Evolutionary conservation across 305 asterid species (phyloP).

Genomic region (Fraxinus angustifolia): DNA sequence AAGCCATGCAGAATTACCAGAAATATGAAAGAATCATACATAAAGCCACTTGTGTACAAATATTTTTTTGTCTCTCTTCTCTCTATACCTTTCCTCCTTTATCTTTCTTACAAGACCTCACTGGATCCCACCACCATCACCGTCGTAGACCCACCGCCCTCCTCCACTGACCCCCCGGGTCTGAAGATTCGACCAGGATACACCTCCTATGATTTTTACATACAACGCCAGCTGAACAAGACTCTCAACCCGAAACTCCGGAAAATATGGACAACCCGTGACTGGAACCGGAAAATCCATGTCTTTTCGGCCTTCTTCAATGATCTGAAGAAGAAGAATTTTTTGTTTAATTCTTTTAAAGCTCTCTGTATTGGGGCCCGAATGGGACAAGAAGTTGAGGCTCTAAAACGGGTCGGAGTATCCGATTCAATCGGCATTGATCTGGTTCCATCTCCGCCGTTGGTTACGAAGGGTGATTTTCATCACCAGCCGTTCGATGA

Average conservation of each 20-base stretch:
- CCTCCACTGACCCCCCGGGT: slow-evolving; percentile 18
- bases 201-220: slow-evolving; percentile 59
- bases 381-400: slow-evolving; percentile 83
- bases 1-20: slow-evolving; percentile 18
- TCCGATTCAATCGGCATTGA: slow-evolving; percentile 62
- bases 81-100: slow-evolving; percentile 31
- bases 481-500: slow-evolving; percentile 68
- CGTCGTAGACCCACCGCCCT: not conserved
- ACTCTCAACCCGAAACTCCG: slow-evolving; percentile 66
- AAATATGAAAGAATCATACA: slow-evolving; percentile 27
- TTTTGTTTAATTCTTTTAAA: slow-evolving; percentile 38
- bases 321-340: slow-evolving; percentile 30
- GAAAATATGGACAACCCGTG: slow-evolving; percentile 61
- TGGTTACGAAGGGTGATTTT: slow-evolving; percentile 64
- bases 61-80: slow-evolving; percentile 29
- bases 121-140: slow-evolving; percentile 2
- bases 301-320: slow-evolving; percentile 53
- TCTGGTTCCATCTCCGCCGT: slow-evolving; percentile 69
- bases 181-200: slow-evolving; percentile 70
- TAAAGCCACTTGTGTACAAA: slow-evolving; percentile 26
- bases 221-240: slow-evolving; percentile 64
- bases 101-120: slow-evolving; percentile 25
- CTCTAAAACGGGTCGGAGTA: slow-evolving; percentile 57
- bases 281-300: slow-evolving; percentile 62
- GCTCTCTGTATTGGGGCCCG: slow-evolving; percentile 68